phyloP scores from a whole-genome alignment of 495 filamentous ascomycete genomes.

The Daldinia decipiens region DNA sequence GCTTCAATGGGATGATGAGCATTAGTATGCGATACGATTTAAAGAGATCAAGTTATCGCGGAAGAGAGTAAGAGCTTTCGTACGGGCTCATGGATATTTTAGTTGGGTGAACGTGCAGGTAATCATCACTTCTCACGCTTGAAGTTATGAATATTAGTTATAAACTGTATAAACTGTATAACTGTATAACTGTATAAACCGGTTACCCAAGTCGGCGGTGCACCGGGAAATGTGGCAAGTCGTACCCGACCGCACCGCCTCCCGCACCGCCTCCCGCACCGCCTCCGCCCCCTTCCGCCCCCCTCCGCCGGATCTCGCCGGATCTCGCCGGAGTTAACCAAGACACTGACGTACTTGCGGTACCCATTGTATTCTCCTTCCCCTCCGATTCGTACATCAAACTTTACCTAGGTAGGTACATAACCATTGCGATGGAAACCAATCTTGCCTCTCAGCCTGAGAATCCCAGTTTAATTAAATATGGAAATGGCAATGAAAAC shows the following conservation, averaged over 20 bases:
- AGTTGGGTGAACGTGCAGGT: too few species aligned
- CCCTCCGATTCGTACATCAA: conserved; percentile 4
- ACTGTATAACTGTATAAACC: background rate
- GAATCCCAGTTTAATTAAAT: background rate
- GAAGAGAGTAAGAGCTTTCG: too few species aligned
- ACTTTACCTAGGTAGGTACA: background rate
- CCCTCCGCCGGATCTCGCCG: conserved; percentile 6
- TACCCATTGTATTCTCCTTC: background rate
- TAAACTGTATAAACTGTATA: too few species aligned
- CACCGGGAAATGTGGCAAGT: background rate
- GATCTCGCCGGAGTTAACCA: conserved; percentile 6
- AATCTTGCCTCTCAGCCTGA: background rate
- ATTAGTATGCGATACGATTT: background rate
- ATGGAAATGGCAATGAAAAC: background rate
- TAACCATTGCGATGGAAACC: background rate
- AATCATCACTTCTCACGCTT: background rate
- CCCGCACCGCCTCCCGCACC: background rate
- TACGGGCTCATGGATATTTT: too few species aligned
- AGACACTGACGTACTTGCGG: background rate
- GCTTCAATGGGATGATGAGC: background rate
- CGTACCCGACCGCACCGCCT: background rate
- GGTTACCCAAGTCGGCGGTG: background rate
- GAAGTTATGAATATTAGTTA: background rate
- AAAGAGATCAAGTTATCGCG: background rate
- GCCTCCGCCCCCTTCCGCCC: background rate